A percentile compares a stretch with the other conserved stretches of the same genome.
Evolutionary conservation across 2,329 filamentous ascomycete species (phyloP).

Genomic region (Claviceps africana): DNA sequence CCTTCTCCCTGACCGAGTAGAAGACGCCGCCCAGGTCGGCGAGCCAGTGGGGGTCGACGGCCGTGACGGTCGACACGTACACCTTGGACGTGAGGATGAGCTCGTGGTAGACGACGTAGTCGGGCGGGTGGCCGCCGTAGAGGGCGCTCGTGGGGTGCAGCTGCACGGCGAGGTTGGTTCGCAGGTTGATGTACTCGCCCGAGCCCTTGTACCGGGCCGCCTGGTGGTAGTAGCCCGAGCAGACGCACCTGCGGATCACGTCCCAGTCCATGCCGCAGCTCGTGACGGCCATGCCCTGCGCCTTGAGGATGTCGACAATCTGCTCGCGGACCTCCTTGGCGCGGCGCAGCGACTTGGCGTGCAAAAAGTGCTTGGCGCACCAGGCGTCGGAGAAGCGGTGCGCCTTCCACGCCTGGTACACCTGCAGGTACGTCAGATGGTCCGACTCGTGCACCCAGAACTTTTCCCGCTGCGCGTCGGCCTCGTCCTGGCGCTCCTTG

Average conservation of each 20-base stretch:
- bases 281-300: conserved; percentile 76
- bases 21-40: conserved; percentile 94
- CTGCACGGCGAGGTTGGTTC: conserved; percentile 86
- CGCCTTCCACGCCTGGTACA: conserved; percentile 88
- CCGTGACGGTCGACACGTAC: conserved; percentile 94
- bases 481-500: conserved; percentile 92
- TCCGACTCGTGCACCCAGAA: conserved; percentile 98
- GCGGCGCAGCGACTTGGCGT: conserved; percentile 81
- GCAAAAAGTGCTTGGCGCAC: conserved; percentile 87
- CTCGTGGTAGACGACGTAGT: conserved; percentile 97
- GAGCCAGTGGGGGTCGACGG: conserved; percentile 93
- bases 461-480: conserved; percentile 87
- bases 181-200: conserved; percentile 92
- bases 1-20: conserved; percentile 95
- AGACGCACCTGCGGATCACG: conserved; percentile 87
- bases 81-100: conserved; percentile 93
- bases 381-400: conserved; percentile 84
- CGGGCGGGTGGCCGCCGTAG: conserved; percentile 88
- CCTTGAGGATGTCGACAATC: conserved; percentile 82
- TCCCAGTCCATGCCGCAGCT: conserved; percentile 97
- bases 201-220: conserved; percentile 92
- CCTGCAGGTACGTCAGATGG: conserved; percentile 87
- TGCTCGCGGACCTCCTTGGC: conserved; percentile 93
- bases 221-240: conserved; percentile 95
- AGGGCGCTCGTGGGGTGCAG: conserved; percentile 88